Percentiles rank a stretch among this genome's conserved stretches.
Evolutionary conservation across 768 basidiomycete genomes (phyloP).

Genomic region (Russula virescens): DNA sequence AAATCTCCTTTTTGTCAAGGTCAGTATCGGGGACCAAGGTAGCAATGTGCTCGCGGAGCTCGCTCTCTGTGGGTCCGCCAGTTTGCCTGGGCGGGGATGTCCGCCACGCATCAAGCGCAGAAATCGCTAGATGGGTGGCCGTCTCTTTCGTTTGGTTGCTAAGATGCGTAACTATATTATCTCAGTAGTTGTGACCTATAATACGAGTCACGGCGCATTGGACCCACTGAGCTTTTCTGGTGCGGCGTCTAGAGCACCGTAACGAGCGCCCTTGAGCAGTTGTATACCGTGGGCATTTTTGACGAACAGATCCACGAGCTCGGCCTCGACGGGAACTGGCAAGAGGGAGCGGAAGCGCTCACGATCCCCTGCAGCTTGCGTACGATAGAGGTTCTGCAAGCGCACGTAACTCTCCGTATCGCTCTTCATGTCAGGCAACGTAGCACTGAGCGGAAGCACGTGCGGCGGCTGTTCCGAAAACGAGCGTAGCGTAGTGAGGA

Average conservation of each 20-base stretch:
- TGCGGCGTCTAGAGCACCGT: constrained; percentile 52
- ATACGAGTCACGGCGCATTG: too few relatives aligned
- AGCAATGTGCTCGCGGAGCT: constrained; percentile 47
- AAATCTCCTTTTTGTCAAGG: constrained; percentile 49
- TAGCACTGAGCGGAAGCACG: constrained; percentile 75
- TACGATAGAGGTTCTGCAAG: constrained; percentile 81
- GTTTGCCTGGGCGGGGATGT: constrained; percentile 17
- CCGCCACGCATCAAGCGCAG: constrained; percentile 43
- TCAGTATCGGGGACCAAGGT: constrained; percentile 41
- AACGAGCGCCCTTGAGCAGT: constrained; percentile 56
- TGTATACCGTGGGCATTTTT: constrained; percentile 75
- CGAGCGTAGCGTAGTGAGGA: constrained; percentile 59
- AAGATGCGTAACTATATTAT: constrained; percentile 38
- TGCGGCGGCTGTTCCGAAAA: constrained; percentile 54
- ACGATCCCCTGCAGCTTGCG: constrained; percentile 67
- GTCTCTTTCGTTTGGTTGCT: constrained; percentile 46
- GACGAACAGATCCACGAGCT: constrained; percentile 62
- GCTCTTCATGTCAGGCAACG: constrained; percentile 95
- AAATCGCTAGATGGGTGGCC: constrained; percentile 68
- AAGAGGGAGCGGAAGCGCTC: constrained; percentile 38
- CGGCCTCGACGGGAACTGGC: constrained; percentile 44
- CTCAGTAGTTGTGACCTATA: constrained; percentile 10
- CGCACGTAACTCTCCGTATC: constrained; percentile 78
- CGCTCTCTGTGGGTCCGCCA: constrained; percentile 40
- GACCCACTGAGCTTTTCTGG: constrained; percentile 44